phyloP scores from a whole-genome alignment of 2,329 filamentous ascomycete species.

The Apiospora pterosperma region DNA sequence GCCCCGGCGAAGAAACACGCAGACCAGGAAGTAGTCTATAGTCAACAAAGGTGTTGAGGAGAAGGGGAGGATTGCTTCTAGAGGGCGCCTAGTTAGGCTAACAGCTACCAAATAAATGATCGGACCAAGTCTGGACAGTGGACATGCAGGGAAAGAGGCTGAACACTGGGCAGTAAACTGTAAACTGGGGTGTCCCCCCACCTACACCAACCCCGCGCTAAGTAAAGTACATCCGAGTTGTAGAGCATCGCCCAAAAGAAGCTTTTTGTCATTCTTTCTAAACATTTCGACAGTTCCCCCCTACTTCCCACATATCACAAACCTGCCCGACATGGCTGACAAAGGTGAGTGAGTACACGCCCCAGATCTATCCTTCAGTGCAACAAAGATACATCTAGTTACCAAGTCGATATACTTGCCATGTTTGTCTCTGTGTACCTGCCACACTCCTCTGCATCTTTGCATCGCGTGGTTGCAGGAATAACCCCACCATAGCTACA shows the following conservation, averaged over 20 bases:
- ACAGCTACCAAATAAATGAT: not conserved
- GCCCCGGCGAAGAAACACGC: not conserved
- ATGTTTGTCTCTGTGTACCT: not conserved
- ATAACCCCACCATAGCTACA: not conserved
- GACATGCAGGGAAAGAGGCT: not conserved
- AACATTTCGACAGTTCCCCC: not conserved
- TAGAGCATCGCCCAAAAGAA: too few species aligned
- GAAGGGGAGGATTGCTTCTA: not conserved
- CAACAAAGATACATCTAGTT: not conserved
- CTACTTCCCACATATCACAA: not conserved
- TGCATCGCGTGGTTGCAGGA: not conserved
- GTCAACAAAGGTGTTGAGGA: not conserved
- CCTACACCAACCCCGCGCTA: not conserved
- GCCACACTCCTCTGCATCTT: not conserved
- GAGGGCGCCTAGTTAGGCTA: not conserved
- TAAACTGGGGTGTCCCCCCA: not conserved
- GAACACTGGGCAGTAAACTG: not conserved
- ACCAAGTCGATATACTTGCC: not conserved
- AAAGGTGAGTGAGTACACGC: conserved; percentile 30
- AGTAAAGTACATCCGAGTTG: not conserved
- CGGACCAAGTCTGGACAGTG: not conserved
- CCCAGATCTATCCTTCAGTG: not conserved
- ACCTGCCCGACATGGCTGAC: conserved; percentile 35
- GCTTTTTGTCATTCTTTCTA: not conserved
- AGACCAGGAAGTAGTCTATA: not conserved